phyloP scores from a whole-genome alignment of 495 filamentous ascomycete genomes.

The Penicillium desertorum region DNA sequence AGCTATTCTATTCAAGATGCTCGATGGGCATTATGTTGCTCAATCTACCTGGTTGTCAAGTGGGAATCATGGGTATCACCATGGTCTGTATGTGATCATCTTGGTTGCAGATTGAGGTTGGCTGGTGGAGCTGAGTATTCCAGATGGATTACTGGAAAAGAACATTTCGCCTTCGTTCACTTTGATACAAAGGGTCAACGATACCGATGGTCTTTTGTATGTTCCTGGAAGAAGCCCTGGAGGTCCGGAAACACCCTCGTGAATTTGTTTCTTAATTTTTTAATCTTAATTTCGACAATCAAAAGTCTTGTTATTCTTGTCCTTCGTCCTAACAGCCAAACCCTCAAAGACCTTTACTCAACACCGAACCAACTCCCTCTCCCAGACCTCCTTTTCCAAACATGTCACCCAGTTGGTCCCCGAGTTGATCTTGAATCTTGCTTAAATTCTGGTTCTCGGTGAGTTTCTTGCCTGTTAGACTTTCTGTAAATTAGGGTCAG shows the following conservation, averaged over 20 bases:
- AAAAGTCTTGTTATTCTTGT: not conserved
- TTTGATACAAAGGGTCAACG: not conserved
- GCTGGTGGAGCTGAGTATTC: not conserved
- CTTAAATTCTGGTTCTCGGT: constrained; percentile 37
- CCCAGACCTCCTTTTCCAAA: constrained; percentile 27
- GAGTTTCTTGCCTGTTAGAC: constrained; percentile 35
- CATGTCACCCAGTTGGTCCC: constrained; percentile 26
- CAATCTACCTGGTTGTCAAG: not conserved
- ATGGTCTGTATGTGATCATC: not conserved
- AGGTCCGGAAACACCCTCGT: not conserved
- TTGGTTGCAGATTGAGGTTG: not conserved
- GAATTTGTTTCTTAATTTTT: not conserved
- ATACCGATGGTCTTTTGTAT: not conserved
- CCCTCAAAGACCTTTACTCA: constrained; percentile 25
- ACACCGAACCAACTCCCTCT: constrained; percentile 23
- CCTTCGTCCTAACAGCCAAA: not conserved
- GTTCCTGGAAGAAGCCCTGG: too few relatives aligned
- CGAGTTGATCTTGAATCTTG: constrained; percentile 38
- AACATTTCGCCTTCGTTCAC: not conserved
- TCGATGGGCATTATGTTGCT: not conserved
- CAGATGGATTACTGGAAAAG: not conserved
- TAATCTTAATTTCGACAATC: not conserved
- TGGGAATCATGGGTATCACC: not conserved
- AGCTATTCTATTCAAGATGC: not conserved
- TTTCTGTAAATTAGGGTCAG: constrained; percentile 15